These are phyloP conservation scores for Filosporella fistucella DNA, from an alignment of 495 filamentous ascomycete genomes.

Conservation along the genomic window DNA sequence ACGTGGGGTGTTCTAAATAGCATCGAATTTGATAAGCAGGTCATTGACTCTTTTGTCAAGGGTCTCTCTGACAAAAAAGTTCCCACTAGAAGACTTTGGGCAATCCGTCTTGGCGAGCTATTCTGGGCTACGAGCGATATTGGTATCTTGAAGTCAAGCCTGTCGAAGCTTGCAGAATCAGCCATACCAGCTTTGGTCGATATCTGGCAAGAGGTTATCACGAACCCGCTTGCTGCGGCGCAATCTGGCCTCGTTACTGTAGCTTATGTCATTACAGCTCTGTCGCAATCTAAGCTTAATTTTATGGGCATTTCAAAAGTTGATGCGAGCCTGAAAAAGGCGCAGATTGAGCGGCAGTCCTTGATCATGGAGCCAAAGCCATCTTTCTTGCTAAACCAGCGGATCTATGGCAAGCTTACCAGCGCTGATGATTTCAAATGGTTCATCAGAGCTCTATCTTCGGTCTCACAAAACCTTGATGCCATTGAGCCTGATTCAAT, in stretches of 20 bases:
- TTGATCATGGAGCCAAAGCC: conserved; percentile 66
- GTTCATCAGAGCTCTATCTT: conserved; percentile 64
- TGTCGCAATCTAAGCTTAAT: conserved; percentile 44
- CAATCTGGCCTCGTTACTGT: conserved; percentile 72
- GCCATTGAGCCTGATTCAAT: conserved; percentile 30
- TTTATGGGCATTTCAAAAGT: conserved; percentile 36
- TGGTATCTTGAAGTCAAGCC: conserved; percentile 35
- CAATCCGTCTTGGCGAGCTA: conserved; percentile 66
- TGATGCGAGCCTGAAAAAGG: conserved; percentile 48
- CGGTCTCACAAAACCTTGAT: conserved; percentile 44
- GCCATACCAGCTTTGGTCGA: conserved; percentile 64
- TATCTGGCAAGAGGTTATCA: conserved; percentile 66
- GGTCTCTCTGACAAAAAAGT: conserved; percentile 81
- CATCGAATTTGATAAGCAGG: conserved; percentile 53
- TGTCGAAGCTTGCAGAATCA: conserved; percentile 52
- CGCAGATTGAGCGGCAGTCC: conserved; percentile 54
- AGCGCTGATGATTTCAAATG: conserved; percentile 71
- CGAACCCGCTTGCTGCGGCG: conserved; percentile 69
- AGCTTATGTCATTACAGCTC: conserved; percentile 67
- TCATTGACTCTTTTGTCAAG: conserved; percentile 69
- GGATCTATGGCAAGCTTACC: conserved; percentile 73
- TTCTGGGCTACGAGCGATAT: conserved; percentile 52
- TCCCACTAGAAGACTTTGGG: conserved; percentile 76
- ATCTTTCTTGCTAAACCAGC: conserved; percentile 79
- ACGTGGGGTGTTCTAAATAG: conserved; percentile 51